These are phyloP conservation scores for Rhizoclosmatium globosum DNA, from an alignment of 192 early-diverging fungal genomes.

Conservation along the genomic window DNA sequence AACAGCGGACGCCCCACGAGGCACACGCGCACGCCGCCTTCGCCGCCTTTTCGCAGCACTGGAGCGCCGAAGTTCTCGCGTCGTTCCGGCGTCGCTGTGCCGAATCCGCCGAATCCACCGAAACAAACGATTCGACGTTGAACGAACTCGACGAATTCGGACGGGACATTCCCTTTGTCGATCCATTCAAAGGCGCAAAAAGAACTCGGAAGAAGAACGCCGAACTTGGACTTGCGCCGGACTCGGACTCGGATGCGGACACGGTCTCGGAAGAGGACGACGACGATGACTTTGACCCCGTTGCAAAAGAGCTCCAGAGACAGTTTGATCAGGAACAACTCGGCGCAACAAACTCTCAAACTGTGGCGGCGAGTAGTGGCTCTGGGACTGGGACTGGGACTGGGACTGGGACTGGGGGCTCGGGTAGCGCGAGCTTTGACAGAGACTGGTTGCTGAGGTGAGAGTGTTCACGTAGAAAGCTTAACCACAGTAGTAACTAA, in stretches of 20 bases:
- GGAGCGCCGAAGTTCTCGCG: background rate
- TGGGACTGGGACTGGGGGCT: conserved; percentile 67
- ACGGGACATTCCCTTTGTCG: conserved; percentile 21
- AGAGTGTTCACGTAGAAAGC: no score
- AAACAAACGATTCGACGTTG: no score
- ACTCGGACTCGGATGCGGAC: background rate
- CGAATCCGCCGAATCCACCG: no score
- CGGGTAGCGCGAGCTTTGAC: conserved; percentile 35
- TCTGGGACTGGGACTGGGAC: conserved; percentile 77
- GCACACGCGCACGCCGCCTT: background rate
- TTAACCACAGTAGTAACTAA: no score
- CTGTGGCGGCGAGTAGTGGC: background rate
- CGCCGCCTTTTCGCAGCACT: background rate
- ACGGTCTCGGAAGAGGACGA: background rate
- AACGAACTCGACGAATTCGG: conserved; percentile 13
- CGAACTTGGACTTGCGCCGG: background rate
- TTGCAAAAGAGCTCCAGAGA: conserved; percentile 5
- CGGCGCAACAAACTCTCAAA: background rate
- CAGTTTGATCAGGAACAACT: conserved; percentile 9
- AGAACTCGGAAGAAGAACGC: background rate
- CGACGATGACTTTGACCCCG: conserved; percentile 2
- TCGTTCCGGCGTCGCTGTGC: background rate
- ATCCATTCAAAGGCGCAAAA: background rate
- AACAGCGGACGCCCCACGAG: background rate
- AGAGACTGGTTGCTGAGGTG: conserved; percentile 64